Conservation (phyloP, 1,284 basidiomycete species). For the Pyrrhoderma noxium region DNA sequence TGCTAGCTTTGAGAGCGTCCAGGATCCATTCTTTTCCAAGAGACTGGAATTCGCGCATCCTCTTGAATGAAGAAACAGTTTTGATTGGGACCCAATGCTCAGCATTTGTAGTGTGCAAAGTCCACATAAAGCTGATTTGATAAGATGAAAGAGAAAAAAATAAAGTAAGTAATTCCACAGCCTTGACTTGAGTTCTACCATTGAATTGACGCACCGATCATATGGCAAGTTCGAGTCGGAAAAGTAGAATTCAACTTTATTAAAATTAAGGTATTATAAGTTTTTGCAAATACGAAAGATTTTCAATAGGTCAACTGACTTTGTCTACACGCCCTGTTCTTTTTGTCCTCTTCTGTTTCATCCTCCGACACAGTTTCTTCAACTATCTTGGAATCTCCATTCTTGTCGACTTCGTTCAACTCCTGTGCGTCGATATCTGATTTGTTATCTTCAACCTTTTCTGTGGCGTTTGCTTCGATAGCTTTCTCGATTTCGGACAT, state of each 20-base stretch:
- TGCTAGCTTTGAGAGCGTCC: constrained; percentile 53
- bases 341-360: constrained; percentile 29
- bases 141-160: neutral
- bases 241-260: constrained; percentile 95
- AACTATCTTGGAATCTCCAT: neutral
- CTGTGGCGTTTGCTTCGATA: too few species aligned
- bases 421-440: constrained; percentile 10
- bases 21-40: constrained; percentile 62
- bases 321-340: constrained; percentile 40
- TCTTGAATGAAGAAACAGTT: constrained; percentile 91
- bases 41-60: constrained; percentile 73
- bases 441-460: too few species aligned
- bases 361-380: neutral
- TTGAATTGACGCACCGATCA: constrained; percentile 60
- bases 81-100: constrained; percentile 91
- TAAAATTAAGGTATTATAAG: constrained; percentile 1
- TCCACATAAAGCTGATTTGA: constrained; percentile 86
- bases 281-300: constrained; percentile 10
- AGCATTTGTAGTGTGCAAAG: constrained; percentile 65
- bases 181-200: neutral
- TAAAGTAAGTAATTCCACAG: neutral
- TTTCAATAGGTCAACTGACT: constrained; percentile 28
- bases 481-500: too few species aligned
- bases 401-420: constrained; percentile 7
- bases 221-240: constrained; percentile 93